These are phyloP conservation scores for Cladosporium cucumerinum DNA, from an alignment of 2,329 filamentous ascomycete species.

Conservation along the genomic window DNA sequence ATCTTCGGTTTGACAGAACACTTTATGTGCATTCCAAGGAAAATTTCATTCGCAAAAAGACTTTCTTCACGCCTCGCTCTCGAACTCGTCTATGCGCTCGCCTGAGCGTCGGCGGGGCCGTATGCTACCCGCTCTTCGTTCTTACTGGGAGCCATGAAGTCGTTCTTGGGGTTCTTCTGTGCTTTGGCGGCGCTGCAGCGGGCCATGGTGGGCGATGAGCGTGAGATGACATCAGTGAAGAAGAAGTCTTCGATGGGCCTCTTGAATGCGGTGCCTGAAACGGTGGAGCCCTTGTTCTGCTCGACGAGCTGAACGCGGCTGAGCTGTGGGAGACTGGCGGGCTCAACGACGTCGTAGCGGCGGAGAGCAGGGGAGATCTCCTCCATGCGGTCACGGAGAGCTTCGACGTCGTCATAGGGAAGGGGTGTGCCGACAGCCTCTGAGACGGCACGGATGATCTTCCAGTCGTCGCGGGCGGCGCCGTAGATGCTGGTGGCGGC, in stretches of 20 bases:
- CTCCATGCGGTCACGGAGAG: constrained; percentile 86
- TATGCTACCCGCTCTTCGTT: constrained; percentile 2
- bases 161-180: constrained; percentile 47
- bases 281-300: constrained; percentile 83
- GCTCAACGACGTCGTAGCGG: constrained; percentile 87
- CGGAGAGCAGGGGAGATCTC: constrained; percentile 90
- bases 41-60: neutral
- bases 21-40: neutral
- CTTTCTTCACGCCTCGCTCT: neutral
- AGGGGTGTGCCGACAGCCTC: constrained; percentile 86
- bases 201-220: constrained; percentile 98
- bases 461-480: constrained; percentile 94
- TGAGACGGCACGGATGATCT: constrained; percentile 89
- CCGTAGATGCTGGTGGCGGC: constrained; percentile 85
- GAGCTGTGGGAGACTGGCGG: constrained; percentile 63
- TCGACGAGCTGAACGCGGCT: constrained; percentile 95
- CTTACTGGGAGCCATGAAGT: constrained; percentile 50
- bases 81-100: constrained; percentile 3
- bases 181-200: constrained; percentile 93
- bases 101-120: constrained; percentile 6
- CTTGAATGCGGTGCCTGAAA: constrained; percentile 70
- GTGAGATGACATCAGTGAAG: constrained; percentile 94
- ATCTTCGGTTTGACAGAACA: neutral
- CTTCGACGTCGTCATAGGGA: constrained; percentile 88
- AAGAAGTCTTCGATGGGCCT: constrained; percentile 94